Evolutionary conservation across 352 stramenopile genomes (phyloP).

Genomic region (Globisporangium rhizosaccharum): DNA sequence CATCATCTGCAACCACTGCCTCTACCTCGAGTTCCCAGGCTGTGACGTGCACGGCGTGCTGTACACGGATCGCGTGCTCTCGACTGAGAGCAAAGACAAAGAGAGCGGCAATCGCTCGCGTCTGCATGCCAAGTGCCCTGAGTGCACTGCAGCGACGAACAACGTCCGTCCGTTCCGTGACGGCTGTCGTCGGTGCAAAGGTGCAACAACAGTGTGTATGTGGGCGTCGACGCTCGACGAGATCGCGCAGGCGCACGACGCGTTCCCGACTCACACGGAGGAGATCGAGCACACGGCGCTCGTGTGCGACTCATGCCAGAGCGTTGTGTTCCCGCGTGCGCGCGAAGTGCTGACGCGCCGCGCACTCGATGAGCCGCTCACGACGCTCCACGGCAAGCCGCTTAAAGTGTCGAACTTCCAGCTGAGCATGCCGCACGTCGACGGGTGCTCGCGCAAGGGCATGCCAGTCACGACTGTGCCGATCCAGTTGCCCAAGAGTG

Average conservation of each 20-base stretch:
- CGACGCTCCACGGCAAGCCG: conserved; percentile 43
- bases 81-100: conserved; percentile 7
- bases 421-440: conserved; percentile 83
- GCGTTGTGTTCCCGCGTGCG: conserved; percentile 69
- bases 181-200: conserved; percentile 80
- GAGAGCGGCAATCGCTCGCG: neutral
- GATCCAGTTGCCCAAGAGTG: conserved; percentile 78
- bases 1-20: conserved; percentile 75
- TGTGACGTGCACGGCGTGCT: conserved; percentile 82
- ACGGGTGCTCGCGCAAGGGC: conserved; percentile 73
- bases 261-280: conserved; percentile 53
- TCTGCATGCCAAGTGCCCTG: conserved; percentile 77
- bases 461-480: conserved; percentile 68
- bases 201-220: conserved; percentile 58
- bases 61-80: conserved; percentile 61
- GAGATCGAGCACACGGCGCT: conserved; percentile 76
- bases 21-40: conserved; percentile 86
- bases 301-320: conserved; percentile 65
- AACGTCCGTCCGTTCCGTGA: conserved; percentile 82
- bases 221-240: conserved; percentile 66
- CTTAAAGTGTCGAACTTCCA: conserved; percentile 84
- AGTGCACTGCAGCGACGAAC: conserved; percentile 74
- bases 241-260: conserved; percentile 57
- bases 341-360: conserved; percentile 63
- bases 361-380: conserved; percentile 42